These are phyloP conservation scores for Waltiozyma sp. DNA, from an alignment of 1,139 yeast species.

Conservation along the genomic window DNA sequence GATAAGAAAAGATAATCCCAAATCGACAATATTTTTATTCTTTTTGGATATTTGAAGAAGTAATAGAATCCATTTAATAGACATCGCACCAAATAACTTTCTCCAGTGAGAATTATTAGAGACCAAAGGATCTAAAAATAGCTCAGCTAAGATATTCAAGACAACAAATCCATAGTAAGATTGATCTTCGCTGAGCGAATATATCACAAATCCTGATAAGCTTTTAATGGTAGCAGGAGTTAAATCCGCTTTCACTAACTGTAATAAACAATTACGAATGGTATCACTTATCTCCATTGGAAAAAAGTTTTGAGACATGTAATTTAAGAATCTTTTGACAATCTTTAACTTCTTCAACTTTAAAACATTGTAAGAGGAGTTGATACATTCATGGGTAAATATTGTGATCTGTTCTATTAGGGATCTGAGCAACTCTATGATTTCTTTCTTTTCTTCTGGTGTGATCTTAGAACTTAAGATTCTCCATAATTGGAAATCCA, in stretches of 20 bases:
- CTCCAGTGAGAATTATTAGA: slow-evolving; percentile 18
- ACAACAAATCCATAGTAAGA: slow-evolving; percentile 11
- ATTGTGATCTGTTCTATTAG: slow-evolving; percentile 46
- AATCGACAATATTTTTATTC: slow-evolving; percentile 30
- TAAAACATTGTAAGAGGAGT: slow-evolving; percentile 34
- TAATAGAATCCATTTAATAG: slow-evolving; percentile 58
- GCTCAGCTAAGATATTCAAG: slow-evolving; percentile 8
- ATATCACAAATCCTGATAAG: slow-evolving; percentile 30
- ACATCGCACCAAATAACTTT: slow-evolving; percentile 44
- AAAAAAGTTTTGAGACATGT: slow-evolving; percentile 32
- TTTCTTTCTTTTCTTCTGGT: slow-evolving; percentile 12
- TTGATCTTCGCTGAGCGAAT: slow-evolving; percentile 23
- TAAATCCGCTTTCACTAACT: slow-evolving; percentile 28
- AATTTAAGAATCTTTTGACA: slow-evolving; percentile 41
- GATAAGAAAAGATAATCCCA: slow-evolving; percentile 40
- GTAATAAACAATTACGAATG: slow-evolving; percentile 26
- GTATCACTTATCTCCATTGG: slow-evolving; percentile 25
- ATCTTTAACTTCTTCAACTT: slow-evolving; percentile 45
- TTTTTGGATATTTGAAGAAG: slow-evolving; percentile 30
- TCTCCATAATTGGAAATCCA: slow-evolving; percentile 44
- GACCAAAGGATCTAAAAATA: slow-evolving; percentile 15
- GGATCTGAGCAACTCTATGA: slow-evolving; percentile 34
- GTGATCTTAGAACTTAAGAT: slow-evolving; percentile 6
- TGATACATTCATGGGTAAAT: slow-evolving; percentile 40
- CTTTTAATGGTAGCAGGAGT: slow-evolving; percentile 28